Conservation (phyloP, 257 asterid species). For the Mitragyna speciosa region DNA sequence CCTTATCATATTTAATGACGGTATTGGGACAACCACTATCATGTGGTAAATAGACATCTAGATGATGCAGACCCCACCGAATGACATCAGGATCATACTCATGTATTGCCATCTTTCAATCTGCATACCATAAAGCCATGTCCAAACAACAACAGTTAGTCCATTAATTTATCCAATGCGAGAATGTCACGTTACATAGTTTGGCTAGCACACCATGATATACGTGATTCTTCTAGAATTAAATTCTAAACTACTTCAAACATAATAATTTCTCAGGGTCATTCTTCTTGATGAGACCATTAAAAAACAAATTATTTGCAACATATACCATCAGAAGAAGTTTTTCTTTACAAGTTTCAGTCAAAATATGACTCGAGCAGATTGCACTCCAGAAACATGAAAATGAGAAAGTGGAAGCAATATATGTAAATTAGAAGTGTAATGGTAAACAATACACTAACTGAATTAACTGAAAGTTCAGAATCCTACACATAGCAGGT, state of each 20-base stretch:
- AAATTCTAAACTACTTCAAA: neutral
- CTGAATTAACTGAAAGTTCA: neutral
- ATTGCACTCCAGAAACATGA: neutral
- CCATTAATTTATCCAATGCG: neutral
- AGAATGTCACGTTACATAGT: neutral
- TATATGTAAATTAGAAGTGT: neutral
- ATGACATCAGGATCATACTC: conserved; percentile 78
- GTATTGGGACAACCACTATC: conserved; percentile 55
- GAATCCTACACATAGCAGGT: neutral
- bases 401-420: neutral
- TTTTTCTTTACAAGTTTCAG: neutral
- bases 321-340: neutral
- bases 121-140: conserved; percentile 18
- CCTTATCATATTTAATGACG: conserved; percentile 55
- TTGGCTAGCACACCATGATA: neutral
- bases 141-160: neutral
- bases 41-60: conserved; percentile 58
- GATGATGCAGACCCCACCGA: conserved; percentile 86
- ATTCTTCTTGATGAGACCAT: neutral
- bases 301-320: neutral
- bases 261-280: neutral
- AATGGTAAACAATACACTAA: neutral
- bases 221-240: neutral
- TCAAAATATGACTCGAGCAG: neutral
- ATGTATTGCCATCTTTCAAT: conserved; percentile 39